A percentile compares a stretch with the other conserved stretches of the same genome.
Conservation (phyloP, 805 yeast genomes). For the Wickerhamomyces strasburgensis region DNA sequence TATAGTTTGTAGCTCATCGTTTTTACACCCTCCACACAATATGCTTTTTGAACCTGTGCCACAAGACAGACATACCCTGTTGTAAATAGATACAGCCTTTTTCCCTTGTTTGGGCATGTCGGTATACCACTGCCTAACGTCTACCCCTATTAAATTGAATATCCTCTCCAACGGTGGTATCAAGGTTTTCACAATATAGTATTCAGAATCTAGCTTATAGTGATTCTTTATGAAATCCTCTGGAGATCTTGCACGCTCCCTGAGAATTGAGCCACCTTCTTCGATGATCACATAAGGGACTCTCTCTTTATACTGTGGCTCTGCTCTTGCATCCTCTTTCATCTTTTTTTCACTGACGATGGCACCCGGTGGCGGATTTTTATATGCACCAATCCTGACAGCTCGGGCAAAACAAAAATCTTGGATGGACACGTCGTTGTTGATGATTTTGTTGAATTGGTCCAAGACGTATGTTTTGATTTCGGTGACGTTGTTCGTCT, state of each 20-base stretch:
- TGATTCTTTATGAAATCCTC: constrained; percentile 52
- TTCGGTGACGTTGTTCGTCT: constrained; percentile 60
- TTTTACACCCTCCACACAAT: constrained; percentile 33
- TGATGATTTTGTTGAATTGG: constrained; percentile 63
- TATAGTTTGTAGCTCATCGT: constrained; percentile 33
- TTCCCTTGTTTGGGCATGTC: constrained; percentile 51
- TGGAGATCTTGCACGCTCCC: constrained; percentile 79
- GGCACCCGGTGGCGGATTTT: constrained; percentile 91
- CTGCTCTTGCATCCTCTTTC: constrained; percentile 62
- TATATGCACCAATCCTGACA: constrained; percentile 80
- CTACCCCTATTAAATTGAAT: constrained; percentile 78
- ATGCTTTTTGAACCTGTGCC: constrained; percentile 12
- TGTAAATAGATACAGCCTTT: constrained; percentile 23
- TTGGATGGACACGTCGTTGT: constrained; percentile 60
- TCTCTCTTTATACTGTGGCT: constrained; percentile 84
- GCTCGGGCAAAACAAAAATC: constrained; percentile 93
- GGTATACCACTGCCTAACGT: constrained; percentile 68
- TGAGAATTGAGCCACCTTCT: constrained; percentile 52
- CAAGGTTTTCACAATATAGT: constrained; percentile 77
- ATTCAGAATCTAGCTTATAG: constrained; percentile 66
- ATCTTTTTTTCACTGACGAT: constrained; percentile 61
- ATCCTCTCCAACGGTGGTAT: constrained; percentile 88
- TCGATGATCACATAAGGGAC: constrained; percentile 80
- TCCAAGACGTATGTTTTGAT: constrained; percentile 61
- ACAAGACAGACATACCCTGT: constrained; percentile 26